phyloP scores from a whole-genome alignment of 495 filamentous ascomycete species.

The Podospora bellae-mahoneyi region DNA sequence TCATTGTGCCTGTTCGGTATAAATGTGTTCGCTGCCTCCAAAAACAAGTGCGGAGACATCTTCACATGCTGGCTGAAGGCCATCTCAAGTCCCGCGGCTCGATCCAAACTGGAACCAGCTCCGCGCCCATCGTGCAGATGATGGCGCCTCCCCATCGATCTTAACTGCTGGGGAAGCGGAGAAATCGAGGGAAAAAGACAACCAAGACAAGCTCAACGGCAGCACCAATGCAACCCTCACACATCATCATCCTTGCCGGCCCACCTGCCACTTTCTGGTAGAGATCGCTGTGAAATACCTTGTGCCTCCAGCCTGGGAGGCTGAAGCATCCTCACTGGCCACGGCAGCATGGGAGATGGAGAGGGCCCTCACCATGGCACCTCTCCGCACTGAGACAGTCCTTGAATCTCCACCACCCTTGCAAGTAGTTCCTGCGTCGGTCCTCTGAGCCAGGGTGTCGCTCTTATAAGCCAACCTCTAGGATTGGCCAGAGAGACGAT shows the following conservation, averaged over 20 bases:
- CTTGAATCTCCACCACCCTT: background rate
- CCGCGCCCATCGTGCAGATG: background rate
- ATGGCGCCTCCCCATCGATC: conserved; percentile 5
- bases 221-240: background rate
- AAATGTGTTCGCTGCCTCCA: background rate
- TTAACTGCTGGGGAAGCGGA: background rate
- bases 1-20: background rate
- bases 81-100: background rate
- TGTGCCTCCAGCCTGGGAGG: background rate
- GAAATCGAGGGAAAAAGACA: background rate
- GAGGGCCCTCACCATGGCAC: background rate
- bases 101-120: conserved; percentile 9
- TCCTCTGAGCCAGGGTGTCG: background rate
- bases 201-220: background rate
- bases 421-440: background rate
- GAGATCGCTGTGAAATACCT: background rate
- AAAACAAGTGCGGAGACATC: background rate
- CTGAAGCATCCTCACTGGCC: background rate
- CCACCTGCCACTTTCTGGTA: background rate
- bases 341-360: background rate
- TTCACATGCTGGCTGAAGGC: conserved; percentile 8
- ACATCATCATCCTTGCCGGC: background rate
- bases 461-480: background rate
- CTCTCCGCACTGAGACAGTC: background rate
- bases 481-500: background rate